phyloP scores from a whole-genome alignment of 2,329 filamentous ascomycete species.

The Dichotomopilus funicola region DNA sequence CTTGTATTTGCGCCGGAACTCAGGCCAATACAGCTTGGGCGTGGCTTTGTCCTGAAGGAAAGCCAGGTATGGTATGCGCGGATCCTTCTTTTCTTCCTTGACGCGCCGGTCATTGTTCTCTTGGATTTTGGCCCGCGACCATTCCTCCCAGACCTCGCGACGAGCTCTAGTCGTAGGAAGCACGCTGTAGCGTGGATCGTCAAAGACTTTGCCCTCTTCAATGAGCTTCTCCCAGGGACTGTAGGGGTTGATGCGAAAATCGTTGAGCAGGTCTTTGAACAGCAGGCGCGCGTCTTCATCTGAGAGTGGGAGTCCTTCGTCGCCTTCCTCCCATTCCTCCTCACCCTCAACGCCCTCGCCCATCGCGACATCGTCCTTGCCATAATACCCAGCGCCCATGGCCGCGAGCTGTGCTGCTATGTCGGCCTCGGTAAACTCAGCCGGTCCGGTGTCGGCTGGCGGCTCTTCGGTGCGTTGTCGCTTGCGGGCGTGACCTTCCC shows the following conservation, averaged over 20 bases:
- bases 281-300: slow-evolving; percentile 69
- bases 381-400: slow-evolving; percentile 82
- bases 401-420: slow-evolving; percentile 86
- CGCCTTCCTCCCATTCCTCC: slow-evolving; percentile 58
- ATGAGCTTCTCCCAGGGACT: slow-evolving; percentile 86
- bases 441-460: slow-evolving; percentile 38
- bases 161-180: slow-evolving; percentile 74
- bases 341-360: slow-evolving; percentile 45
- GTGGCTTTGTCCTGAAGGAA: slow-evolving; percentile 78
- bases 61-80: slow-evolving; percentile 71
- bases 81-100: slow-evolving; percentile 73
- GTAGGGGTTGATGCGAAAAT: slow-evolving; percentile 77
- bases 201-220: slow-evolving; percentile 71
- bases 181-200: slow-evolving; percentile 81
- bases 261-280: slow-evolving; percentile 81
- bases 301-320: slow-evolving; percentile 62
- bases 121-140: slow-evolving; percentile 72
- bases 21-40: slow-evolving; percentile 92
- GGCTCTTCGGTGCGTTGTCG: slow-evolving; percentile 41
- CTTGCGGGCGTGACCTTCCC: slow-evolving; percentile 37
- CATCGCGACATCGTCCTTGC: slow-evolving; percentile 72
- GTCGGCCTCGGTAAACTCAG: slow-evolving; percentile 91
- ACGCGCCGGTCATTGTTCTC: slow-evolving; percentile 65
- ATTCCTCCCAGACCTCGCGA: slow-evolving; percentile 76
- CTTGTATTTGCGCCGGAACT: slow-evolving; percentile 87